Evolutionary conservation across 805 yeast species (phyloP).

Genomic region (Lachancea thermotolerans): DNA sequence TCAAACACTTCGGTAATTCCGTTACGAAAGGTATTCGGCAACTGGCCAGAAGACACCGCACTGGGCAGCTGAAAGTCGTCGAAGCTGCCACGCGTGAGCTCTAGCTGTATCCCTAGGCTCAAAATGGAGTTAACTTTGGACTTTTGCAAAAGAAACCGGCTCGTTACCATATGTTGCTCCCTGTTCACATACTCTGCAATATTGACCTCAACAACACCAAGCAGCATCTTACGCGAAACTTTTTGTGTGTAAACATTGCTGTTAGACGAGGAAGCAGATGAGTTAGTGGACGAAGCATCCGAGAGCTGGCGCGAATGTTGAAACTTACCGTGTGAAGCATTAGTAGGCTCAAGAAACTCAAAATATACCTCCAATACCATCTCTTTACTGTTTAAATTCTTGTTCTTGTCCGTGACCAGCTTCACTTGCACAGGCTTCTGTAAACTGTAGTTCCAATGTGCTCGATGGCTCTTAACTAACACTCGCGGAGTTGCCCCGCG

Average conservation of each 20-base stretch:
- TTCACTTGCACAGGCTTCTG: constrained; percentile 35
- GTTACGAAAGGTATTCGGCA: constrained; percentile 18
- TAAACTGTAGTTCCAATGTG: constrained; percentile 39
- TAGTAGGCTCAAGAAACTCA: constrained; percentile 28
- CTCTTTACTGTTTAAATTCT: constrained; percentile 31
- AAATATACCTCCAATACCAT: constrained; percentile 41
- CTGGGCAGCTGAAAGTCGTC: constrained; percentile 24
- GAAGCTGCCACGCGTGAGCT: constrained; percentile 34
- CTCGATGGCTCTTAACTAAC: constrained; percentile 46
- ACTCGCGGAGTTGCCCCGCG: constrained; percentile 38
- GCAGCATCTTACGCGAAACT: constrained; percentile 34
- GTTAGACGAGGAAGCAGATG: neutral
- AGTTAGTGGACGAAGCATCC: neutral
- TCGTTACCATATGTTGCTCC: constrained; percentile 43
- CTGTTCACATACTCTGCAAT: constrained; percentile 58
- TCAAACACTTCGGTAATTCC: constrained; percentile 18
- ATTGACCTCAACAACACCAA: constrained; percentile 66
- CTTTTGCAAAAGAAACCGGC: constrained; percentile 64
- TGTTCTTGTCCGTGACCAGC: constrained; percentile 34
- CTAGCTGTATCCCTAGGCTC: constrained; percentile 50
- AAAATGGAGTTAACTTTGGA: constrained; percentile 81
- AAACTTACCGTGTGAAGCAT: constrained; percentile 3
- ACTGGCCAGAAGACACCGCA: constrained; percentile 18
- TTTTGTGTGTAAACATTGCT: constrained; percentile 23
- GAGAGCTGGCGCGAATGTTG: constrained; percentile 2